Base-by-base conservation (phyloP, 2,329 filamentous ascomycete genomes). In the Xylaria sp. region DNA sequence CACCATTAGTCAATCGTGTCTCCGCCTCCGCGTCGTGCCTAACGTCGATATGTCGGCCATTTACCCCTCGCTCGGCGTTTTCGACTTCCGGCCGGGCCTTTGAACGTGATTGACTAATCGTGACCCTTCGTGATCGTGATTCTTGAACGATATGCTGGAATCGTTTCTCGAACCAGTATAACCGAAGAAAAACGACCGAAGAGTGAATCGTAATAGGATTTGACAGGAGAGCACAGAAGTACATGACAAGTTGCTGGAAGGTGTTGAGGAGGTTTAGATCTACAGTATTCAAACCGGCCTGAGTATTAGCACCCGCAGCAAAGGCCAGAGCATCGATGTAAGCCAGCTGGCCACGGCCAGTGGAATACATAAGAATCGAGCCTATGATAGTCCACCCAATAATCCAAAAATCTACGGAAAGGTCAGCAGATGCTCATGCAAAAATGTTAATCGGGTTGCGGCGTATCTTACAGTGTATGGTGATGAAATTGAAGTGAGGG, bases 111-210 rank as follows among this genome's bases (percentile, higher is more conserved):
- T 87, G 80, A 77, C 83, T 79, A n/a, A 89, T 76, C 35, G 84
- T 90, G 55, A 84, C 83, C 55, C 93, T 86, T 54, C 88, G 80
- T 43, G 79, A 81, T 56, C 87, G 86, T 1, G 91, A 88, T 69
- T 96, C 91, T 33, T 83, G 83, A 13, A 90, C 93, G 66, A 97
- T 85, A 70, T 91, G 84, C 73, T 96, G 90, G 73, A 99, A 98
- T 7, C 93, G 87, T 76, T 96, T 97, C 77, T 99, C 93, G 74
- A 99, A 99, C 94, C 94, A 99, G 77, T 97, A 97, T 1, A 99
- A 81, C 25, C 95, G 90, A 13, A 98, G 83, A 69, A 97, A 94
- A 7, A 99, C 95, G 44, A 99, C 92, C 44, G 87, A 90, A 1
- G 90, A 87, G 72, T 96, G 88, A 70, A 97, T 89, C 47, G 90